Evolutionary conservation across 306 rosid species (phyloP).

Genomic region (Spatholobus suberectus): DNA sequence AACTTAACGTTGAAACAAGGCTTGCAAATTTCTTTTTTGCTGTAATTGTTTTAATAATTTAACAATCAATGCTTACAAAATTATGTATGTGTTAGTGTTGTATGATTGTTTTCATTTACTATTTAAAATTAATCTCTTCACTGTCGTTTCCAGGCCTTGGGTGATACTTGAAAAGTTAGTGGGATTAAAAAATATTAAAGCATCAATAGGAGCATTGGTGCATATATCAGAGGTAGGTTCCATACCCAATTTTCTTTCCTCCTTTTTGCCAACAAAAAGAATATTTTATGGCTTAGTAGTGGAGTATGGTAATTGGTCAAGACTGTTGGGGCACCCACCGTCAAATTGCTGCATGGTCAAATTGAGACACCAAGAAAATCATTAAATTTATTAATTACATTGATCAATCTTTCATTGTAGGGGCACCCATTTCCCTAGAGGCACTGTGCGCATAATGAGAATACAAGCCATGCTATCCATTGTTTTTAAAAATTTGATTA

Average conservation of each 20-base stretch:
- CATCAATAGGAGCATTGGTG: constrained; percentile 51
- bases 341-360: background rate
- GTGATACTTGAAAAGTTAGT: constrained; percentile 53
- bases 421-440: background rate
- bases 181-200: constrained; percentile 43
- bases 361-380: constrained; percentile 5
- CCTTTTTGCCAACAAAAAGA: background rate
- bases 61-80: constrained; percentile 10
- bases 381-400: background rate
- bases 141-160: constrained; percentile 77
- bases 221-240: constrained; percentile 58
- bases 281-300: constrained; percentile 20
- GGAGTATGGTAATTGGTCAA: constrained; percentile 8
- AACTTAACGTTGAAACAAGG: background rate
- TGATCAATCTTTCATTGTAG: background rate
- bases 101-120: constrained; percentile 16
- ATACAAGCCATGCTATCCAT: background rate
- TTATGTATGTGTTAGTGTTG: constrained; percentile 7
- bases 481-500: constrained; percentile 12
- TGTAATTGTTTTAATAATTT: background rate
- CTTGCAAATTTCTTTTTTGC: background rate
- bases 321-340: too few species aligned
- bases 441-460: background rate
- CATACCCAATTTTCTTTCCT: background rate
- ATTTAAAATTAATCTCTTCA: constrained; percentile 17